A percentile compares a stretch with the other conserved stretches of the same genome.
These are phyloP conservation scores for Trebouxia gelatinosa DNA, from an alignment of 163 green algal species.

Conservation along the genomic window DNA sequence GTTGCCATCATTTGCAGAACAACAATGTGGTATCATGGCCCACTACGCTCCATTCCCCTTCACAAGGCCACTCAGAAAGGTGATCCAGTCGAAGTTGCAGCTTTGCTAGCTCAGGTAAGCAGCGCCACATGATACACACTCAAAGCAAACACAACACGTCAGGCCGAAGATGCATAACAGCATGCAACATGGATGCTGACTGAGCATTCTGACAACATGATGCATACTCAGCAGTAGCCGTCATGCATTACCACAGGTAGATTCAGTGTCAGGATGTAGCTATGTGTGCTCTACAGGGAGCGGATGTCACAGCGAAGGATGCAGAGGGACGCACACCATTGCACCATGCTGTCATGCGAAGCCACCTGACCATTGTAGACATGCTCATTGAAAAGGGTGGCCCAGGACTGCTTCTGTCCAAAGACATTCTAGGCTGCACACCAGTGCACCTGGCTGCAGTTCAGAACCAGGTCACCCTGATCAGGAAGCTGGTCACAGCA, in stretches of 20 bases:
- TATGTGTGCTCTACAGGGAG: constrained; percentile 11
- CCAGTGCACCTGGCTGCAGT: constrained; percentile 63
- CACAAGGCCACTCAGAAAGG: constrained; percentile 54
- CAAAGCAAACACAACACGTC: too few relatives aligned
- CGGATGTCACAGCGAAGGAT: constrained; percentile 37
- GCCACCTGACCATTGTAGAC: constrained; percentile 51
- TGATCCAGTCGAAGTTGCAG: constrained; percentile 43
- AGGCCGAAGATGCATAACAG: too few relatives aligned
- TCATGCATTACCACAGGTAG: background rate
- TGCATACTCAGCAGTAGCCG: background rate
- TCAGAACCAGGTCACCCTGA: constrained; percentile 66
- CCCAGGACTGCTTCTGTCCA: constrained; percentile 50
- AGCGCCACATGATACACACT: background rate
- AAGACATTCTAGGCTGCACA: constrained; percentile 63
- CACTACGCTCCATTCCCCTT: constrained; percentile 37
- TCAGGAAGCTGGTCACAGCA: constrained; percentile 55
- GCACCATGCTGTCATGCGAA: constrained; percentile 62
- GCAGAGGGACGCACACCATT: constrained; percentile 52
- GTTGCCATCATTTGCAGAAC: background rate
- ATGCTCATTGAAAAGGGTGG: constrained; percentile 46
- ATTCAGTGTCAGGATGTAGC: background rate
- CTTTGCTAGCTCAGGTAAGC: constrained; percentile 45
- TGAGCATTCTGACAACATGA: too few relatives aligned
- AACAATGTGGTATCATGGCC: constrained; percentile 13
- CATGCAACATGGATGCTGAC: background rate